Evolutionary conservation across 257 asterid species (phyloP), one percentile per base, ranked within the genome.

Genomic region (Nyctanthes arbortristis): DNA sequence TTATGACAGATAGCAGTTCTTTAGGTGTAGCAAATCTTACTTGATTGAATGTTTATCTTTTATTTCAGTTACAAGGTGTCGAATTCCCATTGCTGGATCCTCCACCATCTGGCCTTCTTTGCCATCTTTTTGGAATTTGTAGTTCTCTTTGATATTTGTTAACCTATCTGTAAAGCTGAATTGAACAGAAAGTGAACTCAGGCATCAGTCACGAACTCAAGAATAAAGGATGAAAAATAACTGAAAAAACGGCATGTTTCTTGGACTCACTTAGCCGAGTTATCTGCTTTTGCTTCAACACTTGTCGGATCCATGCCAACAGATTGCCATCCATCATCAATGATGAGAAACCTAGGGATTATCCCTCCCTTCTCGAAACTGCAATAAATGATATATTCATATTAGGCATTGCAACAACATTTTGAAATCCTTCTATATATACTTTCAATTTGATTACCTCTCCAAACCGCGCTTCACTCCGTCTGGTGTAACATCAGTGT

Each of bases 281-380:
- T 90, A 76, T 89, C 95, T 7, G 89, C 89, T 79, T 78, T 49
- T 27, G 79, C 69, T 68, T 67, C 85, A 60, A 75, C 68, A 27
- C 94, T 67, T 27, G 75, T 60, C 36, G 90, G 90, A 84, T 92
- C 98, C 96, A 90, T 87, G 14, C 84, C 88, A 60, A 92, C 96
- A 2, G 98, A 71, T 74, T 92, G 98, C 98, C 98, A 92, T 59
- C 98, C 98, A 75, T 92, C 98, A 59, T 92, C 98, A 49, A 92
- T 88, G 40, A 92, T 89, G 59, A 92, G 79, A 57, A 92, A 90
- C 77, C 90, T 92, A 0, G 98, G 96, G 20, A 84, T 61, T 55
- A 88, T 82, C 61, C 98, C 98, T 0, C 98, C 97, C 77, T 81
- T 65, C 88, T 82, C 82, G 28, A 90, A 85, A 71, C 98, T 88